phyloP scores from a whole-genome alignment of 179 eudicot genomes.

The Spergularia azorica region DNA sequence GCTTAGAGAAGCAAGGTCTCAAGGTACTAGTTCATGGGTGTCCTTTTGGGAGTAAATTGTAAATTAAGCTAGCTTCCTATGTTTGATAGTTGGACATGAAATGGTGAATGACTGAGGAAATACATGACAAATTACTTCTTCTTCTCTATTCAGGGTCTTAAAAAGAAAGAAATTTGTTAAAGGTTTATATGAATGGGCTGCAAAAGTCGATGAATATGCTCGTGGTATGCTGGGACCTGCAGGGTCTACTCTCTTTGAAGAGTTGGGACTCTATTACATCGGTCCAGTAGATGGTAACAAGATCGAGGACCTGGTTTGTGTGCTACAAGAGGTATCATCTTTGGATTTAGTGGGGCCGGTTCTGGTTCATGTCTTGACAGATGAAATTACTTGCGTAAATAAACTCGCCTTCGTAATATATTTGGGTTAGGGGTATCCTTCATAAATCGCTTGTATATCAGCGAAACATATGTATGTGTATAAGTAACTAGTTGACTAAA shows the following conservation, averaged over 20 bases:
- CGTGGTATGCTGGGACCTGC: constrained; percentile 92
- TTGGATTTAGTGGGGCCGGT: constrained; percentile 93
- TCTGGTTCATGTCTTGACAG: constrained; percentile 77
- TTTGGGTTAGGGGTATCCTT: too few relatives aligned
- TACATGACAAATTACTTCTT: background rate
- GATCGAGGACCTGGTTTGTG: constrained; percentile 81
- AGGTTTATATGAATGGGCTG: constrained; percentile 88
- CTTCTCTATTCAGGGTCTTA: constrained; percentile 51
- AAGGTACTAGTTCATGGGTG: too few relatives aligned
- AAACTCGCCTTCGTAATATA: too few relatives aligned
- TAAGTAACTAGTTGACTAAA: too few relatives aligned
- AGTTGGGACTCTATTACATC: constrained; percentile 90
- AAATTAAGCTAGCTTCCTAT: constrained; percentile 11
- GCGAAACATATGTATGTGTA: too few relatives aligned
- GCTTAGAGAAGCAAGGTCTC: too few relatives aligned
- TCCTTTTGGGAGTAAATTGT: too few relatives aligned
- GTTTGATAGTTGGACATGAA: constrained; percentile 5
- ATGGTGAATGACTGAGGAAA: background rate
- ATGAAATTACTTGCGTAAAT: constrained; percentile 53
- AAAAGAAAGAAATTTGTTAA: constrained; percentile 70
- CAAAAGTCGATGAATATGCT: constrained; percentile 85
- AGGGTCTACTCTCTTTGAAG: constrained; percentile 91
- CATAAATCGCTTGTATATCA: too few relatives aligned
- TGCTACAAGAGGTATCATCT: constrained; percentile 78
- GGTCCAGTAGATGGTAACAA: constrained; percentile 94